Evolutionary conservation across 2,329 filamentous ascomycete species (phyloP).

Genomic region (Paracoccidioides brasiliensis): DNA sequence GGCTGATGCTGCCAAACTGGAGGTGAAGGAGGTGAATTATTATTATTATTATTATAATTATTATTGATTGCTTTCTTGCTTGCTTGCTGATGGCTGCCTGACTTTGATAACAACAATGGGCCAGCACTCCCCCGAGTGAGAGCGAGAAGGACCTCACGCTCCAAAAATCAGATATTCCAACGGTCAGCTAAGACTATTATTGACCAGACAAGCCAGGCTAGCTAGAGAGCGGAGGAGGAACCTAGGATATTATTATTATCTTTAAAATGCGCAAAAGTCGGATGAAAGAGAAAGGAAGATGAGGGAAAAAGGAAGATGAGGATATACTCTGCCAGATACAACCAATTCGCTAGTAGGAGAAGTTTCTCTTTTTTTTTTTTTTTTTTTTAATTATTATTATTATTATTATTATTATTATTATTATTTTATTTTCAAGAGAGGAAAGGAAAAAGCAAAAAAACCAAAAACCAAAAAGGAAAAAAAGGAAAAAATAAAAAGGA

Average conservation of each 20-base stretch:
- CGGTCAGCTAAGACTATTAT: too few relatives aligned
- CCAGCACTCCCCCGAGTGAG: neutral
- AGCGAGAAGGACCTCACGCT: neutral
- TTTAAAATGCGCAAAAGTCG: neutral
- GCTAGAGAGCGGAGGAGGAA: neutral
- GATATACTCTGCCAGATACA: neutral
- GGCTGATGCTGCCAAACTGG: constrained; percentile 1
- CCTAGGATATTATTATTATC: neutral
- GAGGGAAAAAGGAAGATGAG: constrained; percentile 2
- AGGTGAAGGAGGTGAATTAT: too few relatives aligned
- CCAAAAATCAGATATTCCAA: too few relatives aligned
- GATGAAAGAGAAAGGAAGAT: neutral
- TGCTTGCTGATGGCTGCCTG: neutral
- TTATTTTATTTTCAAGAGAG: too few relatives aligned
- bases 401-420: neutral
- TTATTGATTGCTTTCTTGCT: too few relatives aligned
- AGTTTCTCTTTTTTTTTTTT: neutral
- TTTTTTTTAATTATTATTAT: neutral
- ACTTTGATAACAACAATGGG: neutral
- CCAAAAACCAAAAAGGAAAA: constrained; percentile 7
- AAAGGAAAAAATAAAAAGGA: neutral
- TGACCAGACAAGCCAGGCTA: neutral
- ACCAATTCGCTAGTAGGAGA: neutral
- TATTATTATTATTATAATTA: too few relatives aligned
- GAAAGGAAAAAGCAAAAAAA: neutral